phyloP scores from a whole-genome alignment of 192 early-diverging fungal species.

The Coemansia sp. region DNA sequence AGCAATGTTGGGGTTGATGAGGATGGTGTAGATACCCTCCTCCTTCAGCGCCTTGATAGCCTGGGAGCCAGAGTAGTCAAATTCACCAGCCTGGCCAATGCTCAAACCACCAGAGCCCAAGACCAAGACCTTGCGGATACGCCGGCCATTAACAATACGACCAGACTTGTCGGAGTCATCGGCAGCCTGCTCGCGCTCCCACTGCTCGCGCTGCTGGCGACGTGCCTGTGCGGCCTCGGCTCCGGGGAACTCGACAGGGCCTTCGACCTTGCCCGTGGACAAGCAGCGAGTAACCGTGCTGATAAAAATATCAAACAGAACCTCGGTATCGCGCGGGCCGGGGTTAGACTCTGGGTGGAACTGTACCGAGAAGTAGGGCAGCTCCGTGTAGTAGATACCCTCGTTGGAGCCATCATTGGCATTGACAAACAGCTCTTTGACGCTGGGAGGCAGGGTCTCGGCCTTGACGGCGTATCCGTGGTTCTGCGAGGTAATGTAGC shows the following conservation, averaged over 20 bases:
- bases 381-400: conserved; percentile 86
- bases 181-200: conserved; percentile 44
- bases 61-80: conserved; percentile 96
- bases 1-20: conserved; percentile 99
- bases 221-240: conserved; percentile 46
- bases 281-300: conserved; percentile 67
- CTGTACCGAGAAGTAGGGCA: conserved; percentile 97
- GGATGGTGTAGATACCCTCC: conserved; percentile 93
- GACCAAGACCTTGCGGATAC: conserved; percentile 89
- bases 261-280: conserved; percentile 65
- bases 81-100: conserved; percentile 99
- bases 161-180: conserved; percentile 48
- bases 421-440: conserved; percentile 91
- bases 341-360: conserved; percentile 98
- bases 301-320: conserved; percentile 95
- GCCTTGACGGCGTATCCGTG: conserved; percentile 96
- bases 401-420: conserved; percentile 99
- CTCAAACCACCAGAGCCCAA: conserved; percentile 95
- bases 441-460: conserved; percentile 60
- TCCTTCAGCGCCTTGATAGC: conserved; percentile 99
- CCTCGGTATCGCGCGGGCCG: conserved; percentile 96
- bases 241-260: conserved; percentile 69
- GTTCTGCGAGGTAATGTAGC: conserved; percentile 99
- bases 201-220: conserved; percentile 31
- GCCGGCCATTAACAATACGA: conserved; percentile 58